Evolutionary conservation across 768 basidiomycete species (phyloP), one percentile per base, ranked within the genome.

Genomic region (Serendipita sp.): DNA sequence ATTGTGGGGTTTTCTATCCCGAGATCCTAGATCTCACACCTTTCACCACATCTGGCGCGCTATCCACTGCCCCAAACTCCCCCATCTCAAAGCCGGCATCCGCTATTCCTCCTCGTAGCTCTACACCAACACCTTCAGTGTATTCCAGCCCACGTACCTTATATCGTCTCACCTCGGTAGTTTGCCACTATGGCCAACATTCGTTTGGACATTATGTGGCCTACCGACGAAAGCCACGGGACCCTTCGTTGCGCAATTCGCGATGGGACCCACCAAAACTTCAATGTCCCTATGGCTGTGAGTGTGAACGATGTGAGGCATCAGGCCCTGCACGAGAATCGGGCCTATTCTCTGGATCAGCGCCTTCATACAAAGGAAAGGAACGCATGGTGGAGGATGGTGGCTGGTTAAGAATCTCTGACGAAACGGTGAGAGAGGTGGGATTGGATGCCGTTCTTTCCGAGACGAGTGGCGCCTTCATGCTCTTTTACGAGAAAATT

Each of bases 181-280:
- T 98, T 15, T 92, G 92, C 69, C 95, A 98, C 74, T 95, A 86
- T 71, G 95, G 95, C 13, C 83, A 86, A 64, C 93, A 96, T 71
- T 86, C 86, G 3, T 94, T 89, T 71, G 95, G 95, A 3, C 95
- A 99, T 72, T 99, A 95, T 72, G 83, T 98, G 68, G 92, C 89
- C 69, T 95, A 85, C 72, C 81, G 96, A 15, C 80, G 94, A 54
- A 89, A 87, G 74, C 93, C 93, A 0, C 79, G 80, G 44, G 78
- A 78, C 45, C 71, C 75, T 15, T 69, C 74, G 2, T 69, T 74
- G 28, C 76, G 76, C 1, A 64, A 72, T 11, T 75, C 74, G 66
- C 81, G 78, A 66, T 74, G 74, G 68, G 70, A 70, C 30, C 74
- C 77, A 37, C 75, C 78, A 65, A 73, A 72, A 68, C 70, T 77